Conservation (phyloP, 164 flowering plant species). For the Pachysandra terminalis region DNA sequence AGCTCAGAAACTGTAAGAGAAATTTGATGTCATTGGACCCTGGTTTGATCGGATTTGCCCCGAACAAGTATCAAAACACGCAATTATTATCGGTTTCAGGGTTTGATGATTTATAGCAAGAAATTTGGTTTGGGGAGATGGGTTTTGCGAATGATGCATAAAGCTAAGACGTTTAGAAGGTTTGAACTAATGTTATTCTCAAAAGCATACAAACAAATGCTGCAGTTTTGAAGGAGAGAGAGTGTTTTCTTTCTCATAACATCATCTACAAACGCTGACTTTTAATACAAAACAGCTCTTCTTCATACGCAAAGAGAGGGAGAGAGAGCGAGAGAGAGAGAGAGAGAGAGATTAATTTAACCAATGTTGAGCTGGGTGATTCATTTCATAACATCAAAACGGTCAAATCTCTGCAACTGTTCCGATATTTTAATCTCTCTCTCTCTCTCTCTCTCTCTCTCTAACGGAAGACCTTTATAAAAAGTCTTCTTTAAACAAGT, state of each 20-base stretch:
- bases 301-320: conserved; percentile 24
- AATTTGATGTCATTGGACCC: not conserved
- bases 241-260: conserved; percentile 7
- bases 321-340: too few species aligned
- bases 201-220: conserved; percentile 12
- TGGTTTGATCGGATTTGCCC: conserved; percentile 10
- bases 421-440: conserved; percentile 5
- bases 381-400: conserved; percentile 15
- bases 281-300: conserved; percentile 37
- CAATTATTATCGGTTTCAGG: conserved; percentile 7
- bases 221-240: conserved; percentile 24
- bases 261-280: conserved; percentile 55
- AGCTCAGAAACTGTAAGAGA: not conserved
- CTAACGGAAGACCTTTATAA: not conserved
- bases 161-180: conserved; percentile 12
- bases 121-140: not conserved
- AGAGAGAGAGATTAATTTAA: too few species aligned
- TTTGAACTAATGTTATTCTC: conserved; percentile 10
- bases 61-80: conserved; percentile 20
- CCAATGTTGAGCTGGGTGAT: conserved; percentile 20
- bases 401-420: conserved; percentile 29
- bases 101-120: conserved; percentile 3
- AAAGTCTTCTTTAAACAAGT: conserved; percentile 8
- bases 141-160: conserved; percentile 10
- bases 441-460: not conserved